These are phyloP conservation scores for Dryas integrifolia DNA, from an alignment of 331 rosid genomes.

Conservation along the genomic window DNA sequence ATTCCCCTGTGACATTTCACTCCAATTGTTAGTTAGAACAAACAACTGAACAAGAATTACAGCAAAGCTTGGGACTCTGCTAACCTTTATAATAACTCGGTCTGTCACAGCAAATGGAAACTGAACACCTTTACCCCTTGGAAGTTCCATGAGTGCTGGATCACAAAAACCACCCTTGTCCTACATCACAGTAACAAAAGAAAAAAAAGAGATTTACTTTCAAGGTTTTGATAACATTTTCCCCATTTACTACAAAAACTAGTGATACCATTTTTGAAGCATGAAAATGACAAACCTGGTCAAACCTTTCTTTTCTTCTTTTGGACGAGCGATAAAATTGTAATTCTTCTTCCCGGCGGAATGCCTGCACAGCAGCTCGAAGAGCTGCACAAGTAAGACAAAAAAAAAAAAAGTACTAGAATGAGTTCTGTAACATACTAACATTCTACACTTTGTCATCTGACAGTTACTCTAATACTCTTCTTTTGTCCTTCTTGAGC, in stretches of 20 bases:
- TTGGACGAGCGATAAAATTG: slow-evolving; percentile 74
- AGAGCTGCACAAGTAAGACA: slow-evolving; percentile 60
- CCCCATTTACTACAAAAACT: background rate
- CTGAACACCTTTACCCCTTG: slow-evolving; percentile 90
- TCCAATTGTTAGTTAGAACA: slow-evolving; percentile 27
- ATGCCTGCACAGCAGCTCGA: slow-evolving; percentile 90
- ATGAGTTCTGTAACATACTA: slow-evolving; percentile 13
- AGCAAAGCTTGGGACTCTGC: slow-evolving; percentile 22
- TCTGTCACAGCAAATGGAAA: slow-evolving; percentile 94
- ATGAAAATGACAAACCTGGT: slow-evolving; percentile 62
- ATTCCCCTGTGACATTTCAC: slow-evolving; percentile 68
- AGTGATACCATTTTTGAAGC: slow-evolving; percentile 8
- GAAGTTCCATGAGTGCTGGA: slow-evolving; percentile 50
- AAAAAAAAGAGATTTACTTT: no score
- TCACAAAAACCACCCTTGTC: slow-evolving; percentile 82
- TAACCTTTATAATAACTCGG: slow-evolving; percentile 91
- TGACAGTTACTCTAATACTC: background rate
- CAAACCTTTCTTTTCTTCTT: slow-evolving; percentile 75
- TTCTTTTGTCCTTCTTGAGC: background rate
- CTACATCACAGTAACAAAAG: slow-evolving; percentile 35
- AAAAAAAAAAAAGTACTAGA: slow-evolving; percentile 15
- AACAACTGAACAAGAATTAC: slow-evolving; percentile 15
- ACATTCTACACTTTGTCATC: background rate
- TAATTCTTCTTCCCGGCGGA: slow-evolving; percentile 81
- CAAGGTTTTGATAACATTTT: background rate